These are phyloP conservation scores for Orbilia ellipsospora DNA, from an alignment of 2,329 filamentous ascomycete species.

Conservation along the genomic window DNA sequence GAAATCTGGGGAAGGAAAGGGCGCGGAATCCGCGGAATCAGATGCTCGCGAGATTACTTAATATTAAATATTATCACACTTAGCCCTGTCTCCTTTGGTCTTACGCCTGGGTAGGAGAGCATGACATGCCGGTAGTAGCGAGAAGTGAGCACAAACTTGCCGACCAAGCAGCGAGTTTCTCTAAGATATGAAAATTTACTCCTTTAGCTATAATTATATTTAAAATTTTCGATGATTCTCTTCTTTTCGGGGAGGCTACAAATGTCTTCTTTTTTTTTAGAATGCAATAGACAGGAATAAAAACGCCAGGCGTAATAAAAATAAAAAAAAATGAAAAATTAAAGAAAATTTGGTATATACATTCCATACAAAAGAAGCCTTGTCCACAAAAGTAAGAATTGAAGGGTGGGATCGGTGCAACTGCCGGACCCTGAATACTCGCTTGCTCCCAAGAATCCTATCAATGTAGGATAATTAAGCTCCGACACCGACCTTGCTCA, in stretches of 20 bases:
- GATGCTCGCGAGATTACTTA: constrained; percentile 7
- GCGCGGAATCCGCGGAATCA: neutral
- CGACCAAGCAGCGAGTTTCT: neutral
- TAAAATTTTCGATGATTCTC: neutral
- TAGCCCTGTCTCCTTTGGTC: too few species aligned
- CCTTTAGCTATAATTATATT: constrained; percentile 3
- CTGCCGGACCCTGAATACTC: neutral
- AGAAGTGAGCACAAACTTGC: too few species aligned
- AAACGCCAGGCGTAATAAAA: constrained; percentile 47
- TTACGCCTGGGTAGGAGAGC: too few species aligned
- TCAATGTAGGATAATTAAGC: constrained; percentile 6
- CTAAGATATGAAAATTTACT: neutral
- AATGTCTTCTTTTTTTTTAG: constrained; percentile 19
- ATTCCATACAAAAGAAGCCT: constrained; percentile 29
- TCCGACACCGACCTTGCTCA: constrained; percentile 75
- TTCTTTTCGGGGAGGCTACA: constrained; percentile 6
- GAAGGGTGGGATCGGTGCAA: neutral
- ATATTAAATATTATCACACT: too few species aligned
- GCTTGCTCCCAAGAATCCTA: neutral
- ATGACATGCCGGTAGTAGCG: too few species aligned
- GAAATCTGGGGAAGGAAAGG: neutral
- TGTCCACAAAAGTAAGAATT: constrained; percentile 3
- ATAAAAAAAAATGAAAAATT: constrained; percentile 8
- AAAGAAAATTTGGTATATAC: constrained; percentile 48
- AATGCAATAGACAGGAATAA: constrained; percentile 38